Conservation (phyloP, 495 filamentous ascomycete species). For the Xylaria telfairii region DNA sequence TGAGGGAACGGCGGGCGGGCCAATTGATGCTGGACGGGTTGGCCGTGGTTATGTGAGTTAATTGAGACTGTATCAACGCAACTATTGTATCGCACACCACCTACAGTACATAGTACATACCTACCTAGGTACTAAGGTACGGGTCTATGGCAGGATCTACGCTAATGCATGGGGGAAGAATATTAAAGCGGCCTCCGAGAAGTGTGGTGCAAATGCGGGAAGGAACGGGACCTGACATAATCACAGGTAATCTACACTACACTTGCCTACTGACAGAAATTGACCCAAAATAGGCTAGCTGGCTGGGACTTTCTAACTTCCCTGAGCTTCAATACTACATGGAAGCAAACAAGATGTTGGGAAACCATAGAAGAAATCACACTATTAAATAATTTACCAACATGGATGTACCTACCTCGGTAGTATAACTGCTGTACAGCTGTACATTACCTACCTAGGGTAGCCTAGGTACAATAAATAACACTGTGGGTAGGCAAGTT, state of each 20-base stretch:
- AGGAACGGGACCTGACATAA: background rate
- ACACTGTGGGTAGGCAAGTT: no score
- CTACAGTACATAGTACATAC: no score
- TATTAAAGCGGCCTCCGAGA: conserved; percentile 18
- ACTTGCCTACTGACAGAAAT: background rate
- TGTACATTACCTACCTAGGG: no score
- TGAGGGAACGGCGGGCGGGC: conserved; percentile 44
- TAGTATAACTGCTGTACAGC: no score
- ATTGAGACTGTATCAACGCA: conserved; percentile 33
- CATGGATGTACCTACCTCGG: background rate
- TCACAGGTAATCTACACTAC: no score
- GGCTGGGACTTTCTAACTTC: background rate
- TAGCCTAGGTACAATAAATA: no score
- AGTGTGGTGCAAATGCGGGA: background rate
- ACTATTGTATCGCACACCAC: no score
- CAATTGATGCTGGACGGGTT: conserved; percentile 50
- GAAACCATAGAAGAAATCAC: background rate
- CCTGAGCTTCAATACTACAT: no score
- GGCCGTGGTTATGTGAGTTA: conserved; percentile 30
- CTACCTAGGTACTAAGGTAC: conserved; percentile 1
- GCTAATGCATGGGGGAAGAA: conserved; percentile 14
- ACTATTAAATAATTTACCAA: background rate
- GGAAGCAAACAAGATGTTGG: no score
- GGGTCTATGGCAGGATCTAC: conserved; percentile 15
- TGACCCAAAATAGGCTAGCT: background rate